Evolutionary conservation across 352 stramenopile genomes (phyloP).

Genomic region (Globisporangium acanthophoron): DNA sequence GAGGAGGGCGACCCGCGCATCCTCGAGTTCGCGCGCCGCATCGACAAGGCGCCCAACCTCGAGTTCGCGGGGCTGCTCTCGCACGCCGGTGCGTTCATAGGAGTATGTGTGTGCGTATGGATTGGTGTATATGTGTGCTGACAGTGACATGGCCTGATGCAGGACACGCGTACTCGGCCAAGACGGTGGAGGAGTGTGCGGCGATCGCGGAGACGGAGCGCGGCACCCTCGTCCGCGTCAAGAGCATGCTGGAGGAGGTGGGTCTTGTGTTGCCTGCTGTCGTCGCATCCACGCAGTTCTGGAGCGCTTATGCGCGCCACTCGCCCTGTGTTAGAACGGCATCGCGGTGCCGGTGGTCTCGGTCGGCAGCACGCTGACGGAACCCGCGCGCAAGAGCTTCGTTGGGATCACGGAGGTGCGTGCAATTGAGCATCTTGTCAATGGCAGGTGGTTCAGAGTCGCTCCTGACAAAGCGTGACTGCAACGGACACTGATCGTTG

Average conservation of each 20-base stretch:
- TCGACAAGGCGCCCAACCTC: conserved; percentile 41
- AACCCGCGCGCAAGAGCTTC: conserved; percentile 53
- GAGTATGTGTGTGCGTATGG: neutral
- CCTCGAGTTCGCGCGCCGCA: conserved; percentile 40
- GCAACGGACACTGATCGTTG: neutral
- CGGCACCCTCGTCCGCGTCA: conserved; percentile 61
- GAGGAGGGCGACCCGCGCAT: conserved; percentile 50
- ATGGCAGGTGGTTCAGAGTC: neutral
- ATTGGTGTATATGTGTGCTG: no score
- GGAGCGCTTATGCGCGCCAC: neutral
- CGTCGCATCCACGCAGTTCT: neutral
- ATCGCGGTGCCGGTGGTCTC: conserved; percentile 55
- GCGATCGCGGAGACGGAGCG: conserved; percentile 55
- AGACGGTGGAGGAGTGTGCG: conserved; percentile 39
- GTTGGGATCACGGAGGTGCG: conserved; percentile 60
- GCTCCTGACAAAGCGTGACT: neutral
- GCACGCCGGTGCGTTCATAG: conserved; percentile 33
- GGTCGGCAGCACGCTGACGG: conserved; percentile 61
- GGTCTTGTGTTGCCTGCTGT: neutral
- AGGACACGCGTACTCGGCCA: conserved; percentile 60
- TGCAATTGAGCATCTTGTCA: neutral
- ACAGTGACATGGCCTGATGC: neutral
- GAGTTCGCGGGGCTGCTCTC: conserved; percentile 58
- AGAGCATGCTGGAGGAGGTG: conserved; percentile 38
- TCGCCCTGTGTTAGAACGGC: conserved; percentile 20